phyloP scores from a whole-genome alignment of 129 eudicot genomes.

The Tagetes patula region DNA sequence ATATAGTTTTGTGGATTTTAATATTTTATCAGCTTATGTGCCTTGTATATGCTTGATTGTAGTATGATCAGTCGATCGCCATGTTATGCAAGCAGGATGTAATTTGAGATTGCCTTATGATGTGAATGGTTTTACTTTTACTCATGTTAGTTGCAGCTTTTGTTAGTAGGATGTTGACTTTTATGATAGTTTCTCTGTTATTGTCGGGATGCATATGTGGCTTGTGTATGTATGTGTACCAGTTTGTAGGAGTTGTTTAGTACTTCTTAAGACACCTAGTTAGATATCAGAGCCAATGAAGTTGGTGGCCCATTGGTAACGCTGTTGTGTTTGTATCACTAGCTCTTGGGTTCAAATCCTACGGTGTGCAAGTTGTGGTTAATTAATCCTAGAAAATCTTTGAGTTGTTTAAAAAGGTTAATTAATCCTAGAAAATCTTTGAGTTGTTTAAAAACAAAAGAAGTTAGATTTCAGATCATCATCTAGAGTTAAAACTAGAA shows the following conservation, averaged over 20 bases:
- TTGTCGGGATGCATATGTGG: neutral
- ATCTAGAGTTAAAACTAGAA: neutral
- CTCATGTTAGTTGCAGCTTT: conserved; percentile 1
- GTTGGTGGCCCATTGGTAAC: no score
- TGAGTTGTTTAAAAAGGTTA: no score
- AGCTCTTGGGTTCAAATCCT: no score
- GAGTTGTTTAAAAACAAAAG: no score
- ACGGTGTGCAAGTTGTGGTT: no score
- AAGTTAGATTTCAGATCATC: neutral
- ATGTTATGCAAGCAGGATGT: neutral
- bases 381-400: no score
- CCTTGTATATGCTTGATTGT: neutral
- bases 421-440: no score
- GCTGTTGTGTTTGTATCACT: no score
- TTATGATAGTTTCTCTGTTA: neutral
- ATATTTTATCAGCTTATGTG: neutral
- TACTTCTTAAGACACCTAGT: no score
- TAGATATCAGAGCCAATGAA: no score
- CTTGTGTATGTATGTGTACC: no score
- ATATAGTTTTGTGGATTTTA: no score
- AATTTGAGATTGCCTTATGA: neutral
- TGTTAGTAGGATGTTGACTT: neutral
- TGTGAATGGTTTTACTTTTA: neutral
- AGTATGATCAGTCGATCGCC: neutral
- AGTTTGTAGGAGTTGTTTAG: neutral